Conservation (phyloP, 257 asterid species). For the Phtheirospermum japonicum region DNA sequence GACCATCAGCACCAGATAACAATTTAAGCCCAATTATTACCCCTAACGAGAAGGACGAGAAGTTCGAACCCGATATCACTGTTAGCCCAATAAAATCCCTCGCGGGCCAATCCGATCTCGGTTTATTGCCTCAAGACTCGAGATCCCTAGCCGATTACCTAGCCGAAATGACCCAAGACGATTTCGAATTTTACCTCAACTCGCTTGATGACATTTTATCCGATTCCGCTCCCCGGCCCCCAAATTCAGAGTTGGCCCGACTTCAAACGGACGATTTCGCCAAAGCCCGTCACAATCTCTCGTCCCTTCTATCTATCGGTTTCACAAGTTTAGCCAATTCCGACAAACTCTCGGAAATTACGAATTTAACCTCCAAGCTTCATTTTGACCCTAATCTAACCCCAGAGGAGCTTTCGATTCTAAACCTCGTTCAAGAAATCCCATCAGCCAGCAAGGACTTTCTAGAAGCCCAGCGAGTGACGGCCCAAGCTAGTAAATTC, state of each 20-base stretch:
- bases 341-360: conserved; percentile 27
- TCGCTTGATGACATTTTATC: conserved; percentile 41
- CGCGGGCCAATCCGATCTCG: background rate
- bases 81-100: background rate
- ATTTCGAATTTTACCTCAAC: conserved; percentile 37
- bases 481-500: conserved; percentile 29
- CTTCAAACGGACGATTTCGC: conserved; percentile 17
- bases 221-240: conserved; percentile 13
- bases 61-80: background rate
- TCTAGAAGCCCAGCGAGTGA: conserved; percentile 31
- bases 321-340: conserved; percentile 31
- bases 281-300: conserved; percentile 32
- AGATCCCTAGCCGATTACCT: conserved; percentile 20
- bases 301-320: conserved; percentile 36
- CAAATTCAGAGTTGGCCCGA: conserved; percentile 2
- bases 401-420: conserved; percentile 31
- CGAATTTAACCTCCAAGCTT: conserved; percentile 30
- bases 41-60: background rate
- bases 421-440: conserved; percentile 36
- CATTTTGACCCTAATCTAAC: conserved; percentile 35
- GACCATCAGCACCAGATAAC: background rate
- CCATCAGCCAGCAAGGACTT: conserved; percentile 27
- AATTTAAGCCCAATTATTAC: background rate
- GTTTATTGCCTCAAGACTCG: conserved; percentile 10
- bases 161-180: conserved; percentile 26